Conservation (phyloP, 2,329 filamentous ascomycete species). For the Fusarium solani-melongenae region DNA sequence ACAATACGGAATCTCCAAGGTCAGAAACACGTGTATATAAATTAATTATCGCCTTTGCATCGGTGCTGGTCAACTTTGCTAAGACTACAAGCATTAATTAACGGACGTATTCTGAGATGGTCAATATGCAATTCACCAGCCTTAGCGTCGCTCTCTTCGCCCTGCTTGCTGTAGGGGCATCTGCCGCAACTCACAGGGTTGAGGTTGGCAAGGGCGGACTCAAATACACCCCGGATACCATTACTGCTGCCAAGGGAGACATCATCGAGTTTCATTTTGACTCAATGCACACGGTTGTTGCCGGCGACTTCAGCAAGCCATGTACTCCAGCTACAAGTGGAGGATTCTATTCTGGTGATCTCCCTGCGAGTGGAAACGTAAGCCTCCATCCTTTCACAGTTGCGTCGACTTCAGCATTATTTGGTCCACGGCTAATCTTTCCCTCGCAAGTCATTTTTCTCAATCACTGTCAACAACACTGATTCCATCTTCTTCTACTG, state of each 20-base stretch:
- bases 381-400: not conserved
- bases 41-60: not conserved
- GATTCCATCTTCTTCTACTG: constrained; percentile 48
- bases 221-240: not conserved
- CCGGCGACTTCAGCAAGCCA: constrained; percentile 59
- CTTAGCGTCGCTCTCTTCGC: not conserved
- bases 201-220: not conserved
- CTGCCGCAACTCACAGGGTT: not conserved
- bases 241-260: constrained; percentile 59
- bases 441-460: constrained; percentile 22
- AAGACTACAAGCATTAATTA: not conserved
- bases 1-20: not conserved
- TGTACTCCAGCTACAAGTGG: constrained; percentile 53
- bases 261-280: constrained; percentile 66
- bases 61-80: not conserved
- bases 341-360: constrained; percentile 26
- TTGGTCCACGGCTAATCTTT: not conserved
- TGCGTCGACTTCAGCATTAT: not conserved
- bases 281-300: constrained; percentile 61
- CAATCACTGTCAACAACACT: constrained; percentile 44
- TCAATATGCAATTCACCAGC: not conserved
- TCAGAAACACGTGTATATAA: not conserved
- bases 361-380: not conserved
- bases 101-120: not conserved
- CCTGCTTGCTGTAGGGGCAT: not conserved